A percentile compares a stretch with the other conserved stretches of the same genome.
These are phyloP conservation scores for Colletotrichum lini DNA, from an alignment of 2,329 filamentous ascomycete genomes.

Conservation along the genomic window DNA sequence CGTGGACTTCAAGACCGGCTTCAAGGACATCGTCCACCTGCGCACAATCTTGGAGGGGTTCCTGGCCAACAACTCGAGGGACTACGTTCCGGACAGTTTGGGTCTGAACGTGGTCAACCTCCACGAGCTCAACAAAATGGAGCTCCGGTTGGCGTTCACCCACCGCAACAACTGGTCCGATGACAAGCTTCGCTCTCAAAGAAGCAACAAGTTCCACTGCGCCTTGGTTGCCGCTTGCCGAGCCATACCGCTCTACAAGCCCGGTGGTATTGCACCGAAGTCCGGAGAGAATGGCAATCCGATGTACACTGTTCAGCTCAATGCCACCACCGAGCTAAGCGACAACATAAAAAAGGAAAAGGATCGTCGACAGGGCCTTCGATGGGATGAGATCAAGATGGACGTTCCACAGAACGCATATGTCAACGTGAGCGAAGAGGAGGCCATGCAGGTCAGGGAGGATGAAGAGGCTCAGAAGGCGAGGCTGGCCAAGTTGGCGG, in stretches of 20 bases:
- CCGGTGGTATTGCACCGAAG: slow-evolving; percentile 28
- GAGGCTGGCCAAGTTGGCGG: background rate
- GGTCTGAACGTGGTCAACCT: slow-evolving; percentile 75
- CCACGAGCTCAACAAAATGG: slow-evolving; percentile 50
- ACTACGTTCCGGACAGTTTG: slow-evolving; percentile 76
- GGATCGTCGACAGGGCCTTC: slow-evolving; percentile 34
- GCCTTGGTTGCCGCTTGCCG: slow-evolving; percentile 78
- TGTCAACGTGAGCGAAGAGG: background rate
- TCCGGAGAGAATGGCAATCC: slow-evolving; percentile 42
- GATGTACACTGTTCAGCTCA: slow-evolving; percentile 39
- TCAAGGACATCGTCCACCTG: slow-evolving; percentile 77
- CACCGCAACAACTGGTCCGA: slow-evolving; percentile 85
- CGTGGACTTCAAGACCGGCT: slow-evolving; percentile 78
- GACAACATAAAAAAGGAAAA: slow-evolving; percentile 42
- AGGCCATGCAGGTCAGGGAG: no score
- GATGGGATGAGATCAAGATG: slow-evolving; percentile 28
- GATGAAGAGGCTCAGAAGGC: background rate
- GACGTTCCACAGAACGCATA: background rate
- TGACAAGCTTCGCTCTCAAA: slow-evolving; percentile 77
- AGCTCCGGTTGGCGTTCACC: slow-evolving; percentile 69
- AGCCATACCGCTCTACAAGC: slow-evolving; percentile 73
- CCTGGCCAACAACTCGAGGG: slow-evolving; percentile 69
- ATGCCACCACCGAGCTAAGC: slow-evolving; percentile 13
- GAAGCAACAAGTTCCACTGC: slow-evolving; percentile 82
- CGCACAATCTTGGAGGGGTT: slow-evolving; percentile 75